Percentiles rank a stretch among this genome's conserved stretches.
Conservation (phyloP, 2,329 filamentous ascomycete genomes). For the Nakataea oryzae region DNA sequence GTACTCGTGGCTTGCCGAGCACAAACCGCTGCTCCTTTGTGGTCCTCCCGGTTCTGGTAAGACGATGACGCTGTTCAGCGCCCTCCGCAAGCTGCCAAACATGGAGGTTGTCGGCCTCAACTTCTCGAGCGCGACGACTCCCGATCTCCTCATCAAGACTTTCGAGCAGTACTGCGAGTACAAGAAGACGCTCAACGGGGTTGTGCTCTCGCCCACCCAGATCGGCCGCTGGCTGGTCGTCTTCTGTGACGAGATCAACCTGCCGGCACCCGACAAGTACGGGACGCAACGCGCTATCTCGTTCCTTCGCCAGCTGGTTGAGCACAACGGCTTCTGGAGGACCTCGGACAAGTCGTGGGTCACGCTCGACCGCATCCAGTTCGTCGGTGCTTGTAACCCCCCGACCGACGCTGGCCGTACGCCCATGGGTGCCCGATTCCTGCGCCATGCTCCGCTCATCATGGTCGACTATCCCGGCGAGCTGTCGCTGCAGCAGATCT, state of each 20-base stretch:
- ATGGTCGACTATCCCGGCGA: slow-evolving; percentile 99
- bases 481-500: slow-evolving; percentile 89
- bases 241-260: slow-evolving; percentile 99
- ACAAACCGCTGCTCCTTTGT: slow-evolving; percentile 92
- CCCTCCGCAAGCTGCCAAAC: slow-evolving; percentile 89
- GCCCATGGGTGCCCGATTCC: slow-evolving; percentile 82
- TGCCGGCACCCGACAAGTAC: slow-evolving; percentile 95
- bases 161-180: slow-evolving; percentile 99
- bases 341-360: slow-evolving; percentile 98
- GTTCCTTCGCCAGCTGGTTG: slow-evolving; percentile 92
- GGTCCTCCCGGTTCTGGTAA: slow-evolving; percentile 98
- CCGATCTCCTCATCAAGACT: slow-evolving; percentile 95
- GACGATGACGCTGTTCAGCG: slow-evolving; percentile 99
- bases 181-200: slow-evolving; percentile 94
- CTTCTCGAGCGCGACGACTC: slow-evolving; percentile 97
- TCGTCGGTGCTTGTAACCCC: slow-evolving; percentile 97
- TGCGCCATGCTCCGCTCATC: slow-evolving; percentile 93
- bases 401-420: slow-evolving; percentile 96
- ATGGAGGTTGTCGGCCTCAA: slow-evolving; percentile 99
- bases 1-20: slow-evolving; percentile 98
- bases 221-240: slow-evolving; percentile 97
- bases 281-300: slow-evolving; percentile 95
- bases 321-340: slow-evolving; percentile 98
- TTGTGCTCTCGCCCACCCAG: slow-evolving; percentile 90
- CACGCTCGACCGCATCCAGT: slow-evolving; percentile 93